Conservation (phyloP, 805 yeast species). For the Citeromyces matritensis region DNA sequence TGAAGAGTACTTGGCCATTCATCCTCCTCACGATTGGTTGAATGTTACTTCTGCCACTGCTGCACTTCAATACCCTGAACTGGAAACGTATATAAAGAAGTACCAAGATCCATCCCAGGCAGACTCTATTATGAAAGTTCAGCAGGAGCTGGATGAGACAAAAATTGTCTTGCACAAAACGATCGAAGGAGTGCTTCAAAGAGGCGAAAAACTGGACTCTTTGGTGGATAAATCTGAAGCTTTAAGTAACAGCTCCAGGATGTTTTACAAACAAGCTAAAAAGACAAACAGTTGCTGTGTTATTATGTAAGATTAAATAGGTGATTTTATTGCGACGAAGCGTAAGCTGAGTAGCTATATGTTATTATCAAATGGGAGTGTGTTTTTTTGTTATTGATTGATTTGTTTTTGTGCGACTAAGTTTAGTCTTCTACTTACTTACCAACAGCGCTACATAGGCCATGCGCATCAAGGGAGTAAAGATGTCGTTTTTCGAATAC, state of each 20-base stretch:
- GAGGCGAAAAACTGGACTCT: constrained; percentile 93
- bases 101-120: constrained; percentile 98
- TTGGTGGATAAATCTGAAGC: constrained; percentile 94
- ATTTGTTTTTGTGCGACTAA: not conserved
- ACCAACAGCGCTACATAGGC: too few relatives aligned
- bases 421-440: too few relatives aligned
- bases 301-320: constrained; percentile 29
- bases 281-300: constrained; percentile 86
- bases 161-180: constrained; percentile 93
- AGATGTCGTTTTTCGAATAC: too few relatives aligned
- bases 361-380: not conserved
- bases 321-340: not conserved
- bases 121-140: constrained; percentile 92
- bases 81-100: constrained; percentile 58
- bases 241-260: constrained; percentile 71
- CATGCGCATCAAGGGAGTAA: too few relatives aligned
- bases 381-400: not conserved
- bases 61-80: constrained; percentile 35
- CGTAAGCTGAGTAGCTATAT: not conserved
- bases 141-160: constrained; percentile 95
- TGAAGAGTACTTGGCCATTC: constrained; percentile 79
- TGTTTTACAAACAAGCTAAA: constrained; percentile 96
- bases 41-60: constrained; percentile 26
- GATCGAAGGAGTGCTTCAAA: constrained; percentile 81
- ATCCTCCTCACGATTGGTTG: constrained; percentile 64